Base-by-base conservation (phyloP, 192 early-diverging fungal species). In the Gigaspora rosea region DNA sequence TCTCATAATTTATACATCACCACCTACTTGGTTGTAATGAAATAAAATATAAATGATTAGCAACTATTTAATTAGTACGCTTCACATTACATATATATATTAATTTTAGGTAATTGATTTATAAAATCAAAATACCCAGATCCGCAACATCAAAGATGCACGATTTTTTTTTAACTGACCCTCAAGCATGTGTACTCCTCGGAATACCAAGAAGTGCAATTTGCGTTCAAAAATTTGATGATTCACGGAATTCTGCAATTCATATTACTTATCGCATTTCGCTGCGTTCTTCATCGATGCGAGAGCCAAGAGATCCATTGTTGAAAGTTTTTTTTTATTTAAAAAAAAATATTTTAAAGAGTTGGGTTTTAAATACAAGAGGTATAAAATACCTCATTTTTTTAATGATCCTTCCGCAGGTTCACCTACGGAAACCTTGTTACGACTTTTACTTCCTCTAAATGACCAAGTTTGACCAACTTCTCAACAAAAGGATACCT, bases 361-460 rank as follows among this genome's bases (percentile, higher is more conserved):
- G 27, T 27, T 27, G 27, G 27, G 27, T 27, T 27, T 27, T 27
- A 27, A 27, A 27, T 27, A 27, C 27, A 27, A 27, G 27, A 27
- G 27, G 27, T 27, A 27, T 27, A 27, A 27, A 27, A 27, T 27
- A 27, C 27, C 27, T 27, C 2, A 9, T 50, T 41, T 41, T 41
- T 41, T 2, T 41, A 2, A 41, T 41, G 41, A 41, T 41, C 85
- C 85, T 86, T 86, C 85, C 86, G 85, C 88, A 91, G 88, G 86
- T 92, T 91, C 90, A 93, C 88, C 85, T 88, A 91, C 85, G 83
- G 88, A 87, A 87, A 91, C 89, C 90, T 90, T 92, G 88, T 91
- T 90, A 91, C 89, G 86, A 92, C 90, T 93, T 91, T 88, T 93
- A 93, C 90, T 93, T 93, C 90, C 92, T 93, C 90, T 93, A 90